Conservation (phyloP, 345 rosid genomes). For the Salix arbutifolia region DNA sequence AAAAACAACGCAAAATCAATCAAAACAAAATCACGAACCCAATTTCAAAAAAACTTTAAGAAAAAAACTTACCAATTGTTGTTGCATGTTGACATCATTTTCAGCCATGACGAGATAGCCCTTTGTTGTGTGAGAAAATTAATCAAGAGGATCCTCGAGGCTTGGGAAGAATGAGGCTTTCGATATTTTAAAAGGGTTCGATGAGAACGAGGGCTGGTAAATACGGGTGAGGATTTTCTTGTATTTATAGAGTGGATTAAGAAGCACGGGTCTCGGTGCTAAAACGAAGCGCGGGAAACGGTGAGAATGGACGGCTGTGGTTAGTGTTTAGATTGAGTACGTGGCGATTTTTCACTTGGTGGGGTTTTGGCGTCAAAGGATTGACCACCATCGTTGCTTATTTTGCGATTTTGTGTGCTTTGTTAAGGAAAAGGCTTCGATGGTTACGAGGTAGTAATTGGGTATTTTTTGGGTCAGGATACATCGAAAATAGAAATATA, state of each 20-base stretch:
- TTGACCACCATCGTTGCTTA: no score
- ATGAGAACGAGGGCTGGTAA: not conserved
- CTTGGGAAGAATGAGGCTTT: no score
- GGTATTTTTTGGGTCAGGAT: no score
- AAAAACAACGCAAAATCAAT: not conserved
- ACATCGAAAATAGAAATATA: no score
- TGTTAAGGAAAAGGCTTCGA: no score
- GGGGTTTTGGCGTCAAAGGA: no score
- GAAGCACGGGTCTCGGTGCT: not conserved
- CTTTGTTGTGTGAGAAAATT: not conserved
- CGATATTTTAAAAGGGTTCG: not conserved
- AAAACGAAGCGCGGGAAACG: not conserved
- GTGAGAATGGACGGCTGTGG: not conserved
- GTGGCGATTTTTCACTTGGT: no score
- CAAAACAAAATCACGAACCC: not conserved
- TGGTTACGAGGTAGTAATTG: no score
- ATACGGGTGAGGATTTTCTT: not conserved
- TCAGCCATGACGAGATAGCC: constrained; percentile 20
- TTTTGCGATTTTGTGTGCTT: no score
- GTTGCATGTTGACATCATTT: constrained; percentile 14
- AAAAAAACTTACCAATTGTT: constrained; percentile 14
- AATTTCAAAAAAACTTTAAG: not conserved
- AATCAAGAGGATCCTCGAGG: not conserved
- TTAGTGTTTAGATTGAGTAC: not conserved
- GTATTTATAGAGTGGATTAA: not conserved